Conservation (phyloP, 2,329 filamentous ascomycete genomes). For the Alternaria hordeiaustralica region DNA sequence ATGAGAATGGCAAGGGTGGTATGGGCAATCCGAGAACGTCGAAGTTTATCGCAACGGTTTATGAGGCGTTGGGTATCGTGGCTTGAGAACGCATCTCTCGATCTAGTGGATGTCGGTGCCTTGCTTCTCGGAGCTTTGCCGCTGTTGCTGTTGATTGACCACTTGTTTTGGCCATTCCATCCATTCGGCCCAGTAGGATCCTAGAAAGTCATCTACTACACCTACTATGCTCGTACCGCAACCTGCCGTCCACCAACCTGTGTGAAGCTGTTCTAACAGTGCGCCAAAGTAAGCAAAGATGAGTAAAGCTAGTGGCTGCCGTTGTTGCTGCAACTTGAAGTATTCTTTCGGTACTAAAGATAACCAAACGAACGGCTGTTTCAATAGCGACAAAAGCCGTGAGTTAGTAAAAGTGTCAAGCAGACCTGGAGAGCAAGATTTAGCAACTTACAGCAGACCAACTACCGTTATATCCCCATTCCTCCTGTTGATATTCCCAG, state of each 20-base stretch:
- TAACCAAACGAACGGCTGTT: constrained; percentile 27
- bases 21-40: constrained; percentile 13
- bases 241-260: constrained; percentile 30
- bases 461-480: constrained; percentile 17
- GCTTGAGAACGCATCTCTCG: neutral
- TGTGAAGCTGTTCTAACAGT: constrained; percentile 11
- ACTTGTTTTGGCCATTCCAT: constrained; percentile 18
- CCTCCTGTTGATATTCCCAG: neutral
- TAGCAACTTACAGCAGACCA: constrained; percentile 9
- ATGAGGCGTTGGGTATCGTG: constrained; percentile 13
- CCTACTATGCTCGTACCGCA: constrained; percentile 27
- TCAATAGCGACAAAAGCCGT: neutral
- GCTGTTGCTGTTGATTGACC: neutral
- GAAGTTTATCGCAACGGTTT: constrained; percentile 16
- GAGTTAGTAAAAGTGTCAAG: neutral
- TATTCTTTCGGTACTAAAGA: constrained; percentile 15
- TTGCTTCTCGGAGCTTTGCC: neutral
- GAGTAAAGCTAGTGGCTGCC: constrained; percentile 25
- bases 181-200: constrained; percentile 21
- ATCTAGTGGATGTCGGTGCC: neutral
- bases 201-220: constrained; percentile 19
- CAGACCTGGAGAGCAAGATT: neutral
- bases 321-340: constrained; percentile 20
- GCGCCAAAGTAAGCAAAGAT: constrained; percentile 29
- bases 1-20: neutral